phyloP scores from a whole-genome alignment of 345 rosid species.

The Syzygium jambos region DNA sequence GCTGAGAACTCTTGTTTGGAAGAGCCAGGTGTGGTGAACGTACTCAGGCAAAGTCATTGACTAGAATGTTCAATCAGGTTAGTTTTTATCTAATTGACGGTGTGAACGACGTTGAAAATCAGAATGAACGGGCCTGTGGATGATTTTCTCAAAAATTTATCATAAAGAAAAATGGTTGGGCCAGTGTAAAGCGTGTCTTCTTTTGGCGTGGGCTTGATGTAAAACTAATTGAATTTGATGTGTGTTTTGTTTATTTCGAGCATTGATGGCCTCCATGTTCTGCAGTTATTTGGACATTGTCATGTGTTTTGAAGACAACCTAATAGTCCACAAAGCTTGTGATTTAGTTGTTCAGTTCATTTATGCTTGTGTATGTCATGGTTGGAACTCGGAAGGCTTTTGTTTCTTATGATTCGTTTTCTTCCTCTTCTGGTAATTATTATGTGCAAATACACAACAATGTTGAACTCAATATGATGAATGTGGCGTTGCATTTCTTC shows the following conservation, averaged over 20 bases:
- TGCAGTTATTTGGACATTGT: conserved; percentile 16
- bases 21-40: conserved; percentile 37
- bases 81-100: background rate
- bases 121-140: background rate
- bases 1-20: no score
- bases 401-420: background rate
- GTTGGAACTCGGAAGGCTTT: background rate
- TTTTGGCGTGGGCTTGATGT: background rate
- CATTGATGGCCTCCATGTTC: background rate
- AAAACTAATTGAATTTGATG: background rate
- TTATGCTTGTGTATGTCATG: conserved; percentile 19
- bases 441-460: background rate
- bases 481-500: background rate
- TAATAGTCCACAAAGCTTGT: conserved; percentile 29
- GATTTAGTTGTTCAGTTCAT: conserved; percentile 42
- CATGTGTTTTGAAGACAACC: conserved; percentile 32
- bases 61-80: conserved; percentile 41
- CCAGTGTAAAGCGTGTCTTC: background rate
- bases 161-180: no score
- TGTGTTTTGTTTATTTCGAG: background rate
- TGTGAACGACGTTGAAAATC: background rate
- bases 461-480: background rate
- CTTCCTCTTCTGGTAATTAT: no score
- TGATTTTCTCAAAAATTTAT: background rate
- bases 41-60: conserved; percentile 12